Percentiles rank a stretch among this genome's conserved stretches.
Conservation (phyloP, 2,329 filamentous ascomycete genomes). For the Fusarium sp. region DNA sequence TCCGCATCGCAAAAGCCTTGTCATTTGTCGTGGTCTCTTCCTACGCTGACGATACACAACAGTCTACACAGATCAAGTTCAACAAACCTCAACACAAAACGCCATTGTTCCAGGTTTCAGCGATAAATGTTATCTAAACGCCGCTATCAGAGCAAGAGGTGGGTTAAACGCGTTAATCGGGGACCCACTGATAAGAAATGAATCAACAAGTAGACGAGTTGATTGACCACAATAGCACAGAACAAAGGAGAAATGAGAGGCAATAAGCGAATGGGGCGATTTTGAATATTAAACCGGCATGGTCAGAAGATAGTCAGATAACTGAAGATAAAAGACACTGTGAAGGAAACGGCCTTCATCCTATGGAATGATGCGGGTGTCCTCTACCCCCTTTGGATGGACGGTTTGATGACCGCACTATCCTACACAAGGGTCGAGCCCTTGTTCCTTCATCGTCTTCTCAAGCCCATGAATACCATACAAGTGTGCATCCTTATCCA, state of each 20-base stretch:
- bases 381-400: background rate
- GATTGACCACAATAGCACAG: background rate
- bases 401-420: background rate
- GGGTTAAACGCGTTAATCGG: background rate
- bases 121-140: background rate
- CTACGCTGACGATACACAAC: background rate
- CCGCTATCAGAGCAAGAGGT: background rate
- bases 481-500: background rate
- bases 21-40: background rate
- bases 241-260: background rate
- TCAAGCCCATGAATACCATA: conserved; percentile 1
- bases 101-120: background rate
- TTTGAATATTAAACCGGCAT: background rate
- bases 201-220: background rate
- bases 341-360: background rate
- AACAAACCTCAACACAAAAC: background rate
- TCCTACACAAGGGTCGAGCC: conserved; percentile 1
- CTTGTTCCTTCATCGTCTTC: background rate
- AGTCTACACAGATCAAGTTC: background rate
- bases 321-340: background rate
- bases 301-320: background rate
- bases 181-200: background rate
- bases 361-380: background rate
- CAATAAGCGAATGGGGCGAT: background rate
- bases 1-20: background rate